Evolutionary conservation across 495 filamentous ascomycete species (phyloP).

Genomic region (Clavariopsis aquatica): DNA sequence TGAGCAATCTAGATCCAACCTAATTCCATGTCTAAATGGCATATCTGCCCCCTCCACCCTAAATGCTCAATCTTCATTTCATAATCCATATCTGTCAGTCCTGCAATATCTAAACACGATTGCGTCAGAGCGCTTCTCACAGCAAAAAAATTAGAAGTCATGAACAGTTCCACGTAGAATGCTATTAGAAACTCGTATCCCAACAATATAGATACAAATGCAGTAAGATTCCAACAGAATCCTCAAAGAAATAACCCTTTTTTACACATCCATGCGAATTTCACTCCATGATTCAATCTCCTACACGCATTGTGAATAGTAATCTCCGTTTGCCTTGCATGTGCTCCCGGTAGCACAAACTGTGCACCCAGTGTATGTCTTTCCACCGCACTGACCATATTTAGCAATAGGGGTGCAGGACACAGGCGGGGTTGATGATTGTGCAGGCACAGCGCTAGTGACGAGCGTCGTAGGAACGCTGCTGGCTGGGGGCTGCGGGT

Average conservation of each 20-base stretch:
- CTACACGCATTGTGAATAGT: conserved; percentile 35
- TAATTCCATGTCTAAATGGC: no score
- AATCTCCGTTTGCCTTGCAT: conserved; percentile 26
- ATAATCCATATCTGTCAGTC: no score
- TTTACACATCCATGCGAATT: neutral
- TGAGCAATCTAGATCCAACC: no score
- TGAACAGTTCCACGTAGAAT: neutral
- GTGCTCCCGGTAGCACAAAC: conserved; percentile 29
- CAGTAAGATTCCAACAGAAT: neutral
- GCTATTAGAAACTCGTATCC: neutral
- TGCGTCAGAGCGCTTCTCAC: no score
- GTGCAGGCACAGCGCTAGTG: neutral
- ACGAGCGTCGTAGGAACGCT: conserved; percentile 12
- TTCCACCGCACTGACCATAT: conserved; percentile 34
- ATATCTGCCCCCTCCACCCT: no score
- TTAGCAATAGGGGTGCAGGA: conserved; percentile 18
- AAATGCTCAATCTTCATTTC: no score
- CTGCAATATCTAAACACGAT: no score
- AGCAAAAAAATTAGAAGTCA: neutral
- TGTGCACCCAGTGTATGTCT: conserved; percentile 27
- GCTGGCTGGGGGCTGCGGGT: neutral
- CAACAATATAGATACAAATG: conserved; percentile 1
- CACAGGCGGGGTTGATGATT: neutral
- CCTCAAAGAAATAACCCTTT: neutral
- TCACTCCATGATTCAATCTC: neutral